A percentile compares a stretch with the other conserved stretches of the same genome.
phyloP scores from a whole-genome alignment of 345 rosid species.

The Citrus hindsii region DNA sequence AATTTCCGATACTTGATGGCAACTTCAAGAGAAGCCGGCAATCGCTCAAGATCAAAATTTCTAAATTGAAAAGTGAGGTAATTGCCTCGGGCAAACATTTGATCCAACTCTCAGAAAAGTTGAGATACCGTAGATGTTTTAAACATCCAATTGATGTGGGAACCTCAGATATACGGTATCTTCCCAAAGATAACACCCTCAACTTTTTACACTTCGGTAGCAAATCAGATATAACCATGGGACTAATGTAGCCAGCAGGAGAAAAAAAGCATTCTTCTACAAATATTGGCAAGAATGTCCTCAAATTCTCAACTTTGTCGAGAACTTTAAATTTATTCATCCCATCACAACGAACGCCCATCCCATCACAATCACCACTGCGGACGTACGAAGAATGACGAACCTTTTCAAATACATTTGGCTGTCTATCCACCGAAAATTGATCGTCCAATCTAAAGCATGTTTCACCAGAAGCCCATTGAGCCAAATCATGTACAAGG shows the following conservation, averaged over 20 bases:
- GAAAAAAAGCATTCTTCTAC: not conserved
- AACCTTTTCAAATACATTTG: not conserved
- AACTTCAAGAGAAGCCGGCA: not conserved
- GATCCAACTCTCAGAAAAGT: not conserved
- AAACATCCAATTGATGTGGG: not conserved
- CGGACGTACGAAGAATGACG: not conserved
- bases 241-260: not conserved
- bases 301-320: not conserved
- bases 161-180: not conserved
- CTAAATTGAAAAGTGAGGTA: not conserved
- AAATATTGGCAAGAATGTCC: not conserved
- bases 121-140: not conserved
- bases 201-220: not conserved
- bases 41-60: not conserved
- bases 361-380: not conserved
- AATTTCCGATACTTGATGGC: not conserved
- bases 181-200: not conserved
- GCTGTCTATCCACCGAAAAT: not conserved
- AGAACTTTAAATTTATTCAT: not conserved
- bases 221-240: not conserved
- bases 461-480: not conserved
- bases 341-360: not conserved
- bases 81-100: not conserved
- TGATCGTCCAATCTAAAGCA: not conserved
- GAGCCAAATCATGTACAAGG: not conserved